These are phyloP conservation scores for Moesziomyces sp. DNA, from an alignment of 1,284 basidiomycete species.

Conservation along the genomic window DNA sequence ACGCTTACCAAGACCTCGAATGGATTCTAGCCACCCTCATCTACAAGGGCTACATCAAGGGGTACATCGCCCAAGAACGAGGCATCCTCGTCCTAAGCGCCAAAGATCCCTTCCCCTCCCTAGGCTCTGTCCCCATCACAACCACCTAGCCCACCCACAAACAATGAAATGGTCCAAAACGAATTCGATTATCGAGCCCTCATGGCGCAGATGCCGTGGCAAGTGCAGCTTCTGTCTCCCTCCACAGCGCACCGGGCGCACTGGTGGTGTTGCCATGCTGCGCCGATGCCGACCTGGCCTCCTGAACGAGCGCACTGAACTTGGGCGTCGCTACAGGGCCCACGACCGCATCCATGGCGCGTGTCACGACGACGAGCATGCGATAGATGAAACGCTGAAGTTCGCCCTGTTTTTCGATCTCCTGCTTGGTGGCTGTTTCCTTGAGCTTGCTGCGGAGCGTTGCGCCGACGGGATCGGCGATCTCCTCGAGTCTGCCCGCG, in stretches of 20 bases:
- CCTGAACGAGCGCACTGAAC: slow-evolving; percentile 22
- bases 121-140: slow-evolving; percentile 13
- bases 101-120: slow-evolving; percentile 80
- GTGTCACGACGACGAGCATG: slow-evolving; percentile 80
- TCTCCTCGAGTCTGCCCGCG: slow-evolving; percentile 88
- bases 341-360: slow-evolving; percentile 18
- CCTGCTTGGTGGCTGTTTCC: slow-evolving; percentile 92
- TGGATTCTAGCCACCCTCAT: slow-evolving; percentile 91
- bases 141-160: slow-evolving; percentile 8
- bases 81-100: slow-evolving; percentile 89
- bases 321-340: slow-evolving; percentile 17
- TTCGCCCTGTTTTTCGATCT: slow-evolving; percentile 91
- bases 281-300: slow-evolving; percentile 16
- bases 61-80: slow-evolving; percentile 95
- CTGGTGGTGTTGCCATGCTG: background rate
- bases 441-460: slow-evolving; percentile 78
- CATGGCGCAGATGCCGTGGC: slow-evolving; percentile 80
- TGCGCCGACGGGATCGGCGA: slow-evolving; percentile 81
- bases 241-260: slow-evolving; percentile 28
- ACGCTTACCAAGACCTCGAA: slow-evolving; percentile 82
- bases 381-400: slow-evolving; percentile 87
- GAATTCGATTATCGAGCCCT: slow-evolving; percentile 86
- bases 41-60: slow-evolving; percentile 87
- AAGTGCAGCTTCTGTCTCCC: slow-evolving; percentile 30
- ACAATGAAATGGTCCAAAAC: slow-evolving; percentile 72